Base-by-base conservation (phyloP, 2,329 filamentous ascomycete genomes). In the Ceratocystis albifundus region DNA sequence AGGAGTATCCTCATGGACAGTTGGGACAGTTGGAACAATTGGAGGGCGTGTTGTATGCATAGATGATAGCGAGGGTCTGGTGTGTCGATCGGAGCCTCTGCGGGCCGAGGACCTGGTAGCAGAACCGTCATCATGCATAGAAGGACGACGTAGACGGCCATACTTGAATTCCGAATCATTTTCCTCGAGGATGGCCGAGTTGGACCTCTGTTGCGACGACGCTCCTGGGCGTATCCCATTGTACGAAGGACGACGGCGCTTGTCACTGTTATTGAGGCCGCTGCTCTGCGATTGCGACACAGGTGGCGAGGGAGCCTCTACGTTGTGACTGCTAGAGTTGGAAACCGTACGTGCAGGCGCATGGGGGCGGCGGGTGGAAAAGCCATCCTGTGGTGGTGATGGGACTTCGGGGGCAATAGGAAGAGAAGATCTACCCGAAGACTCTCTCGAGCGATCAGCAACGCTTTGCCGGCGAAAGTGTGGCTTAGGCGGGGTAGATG, bases 211-310 rank as follows among this genome's bases (percentile, higher is more conserved):
- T 20, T 65, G 64, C 30, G 64, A 61, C 8, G 41, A 59, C 7
- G 45, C 53, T 48, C 30, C 64, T 48, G 64, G 64, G 8, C 64
- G 64, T n/a, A 59, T 17, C 2, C 36, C 45, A 36, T 25, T 61
- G 45, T 65, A 61, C 17, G 64, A 65, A 36, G 64, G 55, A 25
- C 64, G 64, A 15, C 64, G 64, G n/a, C 50, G 64, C 25, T 65
- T 65, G 17, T 65, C 64, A 12, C 53, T 36, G 28, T 32, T 61
- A n/a, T 53, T 57, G 48, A 53, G 10, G 22, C 48, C 22, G 20
- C 41, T 48, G 44, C 25, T 32, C 7, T 53, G 64, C 7, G 64
- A 61, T 32, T 55, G 64, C 22, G 64, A 30, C 12, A 65, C 28
- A 61, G 53, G 17, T 17, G 64, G 55, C 25, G 46, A 22, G 7